Base-by-base conservation (phyloP, 495 filamentous ascomycete genomes). In the Penicillium angulare region DNA sequence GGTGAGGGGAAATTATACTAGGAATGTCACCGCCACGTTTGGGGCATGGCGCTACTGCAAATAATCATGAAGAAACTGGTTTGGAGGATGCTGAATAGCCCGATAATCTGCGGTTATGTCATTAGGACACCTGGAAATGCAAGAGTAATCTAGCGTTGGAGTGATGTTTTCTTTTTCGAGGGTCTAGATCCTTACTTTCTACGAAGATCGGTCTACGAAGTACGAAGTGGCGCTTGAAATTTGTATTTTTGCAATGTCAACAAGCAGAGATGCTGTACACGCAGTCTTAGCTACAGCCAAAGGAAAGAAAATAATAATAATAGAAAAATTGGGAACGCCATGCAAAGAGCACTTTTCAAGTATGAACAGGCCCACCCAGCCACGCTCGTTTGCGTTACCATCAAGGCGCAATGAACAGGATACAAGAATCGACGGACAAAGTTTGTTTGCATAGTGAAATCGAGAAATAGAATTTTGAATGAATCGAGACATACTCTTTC, bases 11-110 rank as follows among this genome's bases (percentile, higher is more conserved):
- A 35, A n/a, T 41, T 50, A 60, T 60, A 55, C 50, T 50, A 53
- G n/a, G 53, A 29, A 59, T 55, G 56, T 60, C 56, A 65, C 62
- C 62, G 62, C 62, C 59, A 65, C 53, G 60, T 63, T 63, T 49
- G 44, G 55, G 31, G 27, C 21, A 26, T 32, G 29, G 18, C 59
- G 46, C 59, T 65, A 65, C 50, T 63, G 62, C 56, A 65, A 27
- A 58, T 52, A 39, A 57, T 57, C 55, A 48, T 22, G 29, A 17
- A 17, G 16, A 33, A 23, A 33, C 20, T 46, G 16, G 31, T 18
- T 21, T 20, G 26, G 43, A 39, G 20, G 12, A 7, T 16, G 21
- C 7, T 24, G 26, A 32, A 46, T n/a, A 31, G 27, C 29, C 43
- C 27, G 29, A 33, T 7, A 1, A 34, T 18, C 23, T 18, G 24